Percentiles rank a stretch among this genome's conserved stretches.
Conservation (phyloP, 768 basidiomycete genomes). For the Crucibulum laeve region DNA sequence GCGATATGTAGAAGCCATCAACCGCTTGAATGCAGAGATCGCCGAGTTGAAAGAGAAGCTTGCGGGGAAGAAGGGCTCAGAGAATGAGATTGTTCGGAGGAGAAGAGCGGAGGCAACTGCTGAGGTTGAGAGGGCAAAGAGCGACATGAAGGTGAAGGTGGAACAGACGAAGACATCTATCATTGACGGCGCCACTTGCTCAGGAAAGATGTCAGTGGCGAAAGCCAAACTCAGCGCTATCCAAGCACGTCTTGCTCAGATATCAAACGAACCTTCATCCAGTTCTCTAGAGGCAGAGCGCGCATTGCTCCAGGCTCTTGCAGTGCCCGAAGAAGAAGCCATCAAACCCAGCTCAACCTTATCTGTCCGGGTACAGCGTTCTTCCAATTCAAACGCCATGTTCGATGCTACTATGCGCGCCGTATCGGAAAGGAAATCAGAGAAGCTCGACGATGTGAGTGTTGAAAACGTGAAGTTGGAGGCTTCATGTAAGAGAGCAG, state of each 20-base stretch:
- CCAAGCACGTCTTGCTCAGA: constrained; percentile 54
- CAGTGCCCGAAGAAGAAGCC: constrained; percentile 65
- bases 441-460: constrained; percentile 69
- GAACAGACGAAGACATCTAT: constrained; percentile 71
- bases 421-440: constrained; percentile 72
- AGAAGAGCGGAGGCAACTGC: constrained; percentile 65
- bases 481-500: constrained; percentile 57
- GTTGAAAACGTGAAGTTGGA: constrained; percentile 71
- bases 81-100: constrained; percentile 60
- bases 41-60: constrained; percentile 83
- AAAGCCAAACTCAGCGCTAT: constrained; percentile 65
- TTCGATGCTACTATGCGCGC: constrained; percentile 87
- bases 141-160: constrained; percentile 66
- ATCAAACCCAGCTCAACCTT: constrained; percentile 56
- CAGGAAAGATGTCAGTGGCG: constrained; percentile 68
- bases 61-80: constrained; percentile 60
- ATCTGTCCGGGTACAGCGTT: constrained; percentile 55
- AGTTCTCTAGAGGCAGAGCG: constrained; percentile 65
- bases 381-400: constrained; percentile 73
- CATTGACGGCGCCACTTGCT: constrained; percentile 69
- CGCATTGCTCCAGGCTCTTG: constrained; percentile 61
- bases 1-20: constrained; percentile 93
- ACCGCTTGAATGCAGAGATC: constrained; percentile 80
- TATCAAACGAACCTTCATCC: constrained; percentile 38
- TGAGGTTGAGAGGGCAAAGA: constrained; percentile 72